These are phyloP conservation scores for Cercophora sp. DNA, from an alignment of 495 filamentous ascomycete species.

Conservation along the genomic window DNA sequence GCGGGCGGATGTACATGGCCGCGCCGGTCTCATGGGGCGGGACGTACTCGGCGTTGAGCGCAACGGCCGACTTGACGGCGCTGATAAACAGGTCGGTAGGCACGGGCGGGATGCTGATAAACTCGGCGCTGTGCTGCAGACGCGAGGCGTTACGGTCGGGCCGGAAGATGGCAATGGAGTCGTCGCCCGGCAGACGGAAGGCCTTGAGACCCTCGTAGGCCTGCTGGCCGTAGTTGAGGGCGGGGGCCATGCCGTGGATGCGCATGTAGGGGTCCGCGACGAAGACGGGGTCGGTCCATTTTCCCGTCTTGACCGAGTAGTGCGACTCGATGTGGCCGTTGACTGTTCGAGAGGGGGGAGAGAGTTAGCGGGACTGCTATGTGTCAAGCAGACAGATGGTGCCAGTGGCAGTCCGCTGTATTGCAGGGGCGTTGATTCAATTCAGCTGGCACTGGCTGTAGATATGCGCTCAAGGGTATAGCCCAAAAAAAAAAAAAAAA, in stretches of 20 bases:
- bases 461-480: background rate
- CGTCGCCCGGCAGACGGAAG: slow-evolving; percentile 65
- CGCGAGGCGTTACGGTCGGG: slow-evolving; percentile 75
- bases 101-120: slow-evolving; percentile 73
- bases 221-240: slow-evolving; percentile 89
- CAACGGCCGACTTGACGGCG: slow-evolving; percentile 73
- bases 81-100: slow-evolving; percentile 68
- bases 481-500: background rate
- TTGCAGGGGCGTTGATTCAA: no score
- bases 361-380: no score
- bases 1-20: slow-evolving; percentile 82
- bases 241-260: slow-evolving; percentile 87
- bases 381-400: no score
- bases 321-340: slow-evolving; percentile 75
- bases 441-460: no score
- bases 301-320: slow-evolving; percentile 62
- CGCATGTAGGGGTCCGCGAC: slow-evolving; percentile 71
- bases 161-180: slow-evolving; percentile 72
- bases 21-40: slow-evolving; percentile 80
- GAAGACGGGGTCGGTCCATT: slow-evolving; percentile 73
- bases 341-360: no score
- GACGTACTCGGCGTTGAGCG: slow-evolving; percentile 80
- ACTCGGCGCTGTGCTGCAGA: slow-evolving; percentile 70
- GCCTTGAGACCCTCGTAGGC: slow-evolving; percentile 93
- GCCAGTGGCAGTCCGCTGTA: no score